Conservation (phyloP, 2,329 filamentous ascomycete genomes). For the Epichloe bromicola region DNA sequence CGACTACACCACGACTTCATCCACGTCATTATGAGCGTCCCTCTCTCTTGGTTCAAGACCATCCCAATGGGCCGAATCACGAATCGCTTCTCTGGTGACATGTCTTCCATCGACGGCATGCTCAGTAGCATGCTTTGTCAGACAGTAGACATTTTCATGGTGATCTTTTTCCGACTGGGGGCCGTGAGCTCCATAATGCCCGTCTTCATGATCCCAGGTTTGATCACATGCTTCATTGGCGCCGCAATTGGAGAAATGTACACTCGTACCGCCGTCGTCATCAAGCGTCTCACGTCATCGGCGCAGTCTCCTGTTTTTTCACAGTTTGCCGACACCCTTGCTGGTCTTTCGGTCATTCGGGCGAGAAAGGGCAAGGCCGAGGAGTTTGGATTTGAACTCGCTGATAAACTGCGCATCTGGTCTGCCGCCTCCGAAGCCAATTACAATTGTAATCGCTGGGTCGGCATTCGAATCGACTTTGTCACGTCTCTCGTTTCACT, state of each 20-base stretch:
- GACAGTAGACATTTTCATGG: conserved; percentile 28
- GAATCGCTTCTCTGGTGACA: conserved; percentile 44
- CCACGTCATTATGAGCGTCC: conserved; percentile 36
- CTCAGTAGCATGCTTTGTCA: conserved; percentile 32
- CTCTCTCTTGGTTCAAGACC: conserved; percentile 43
- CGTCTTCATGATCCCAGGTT: conserved; percentile 34
- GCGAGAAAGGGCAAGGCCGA: conserved; percentile 34
- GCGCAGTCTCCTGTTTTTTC: conserved; percentile 44
- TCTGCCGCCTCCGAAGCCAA: conserved; percentile 34
- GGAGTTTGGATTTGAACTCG: conserved; percentile 35
- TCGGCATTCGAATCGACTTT: conserved; percentile 40
- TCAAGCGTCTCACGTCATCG: conserved; percentile 32
- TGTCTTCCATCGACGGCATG: conserved; percentile 38
- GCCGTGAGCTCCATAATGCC: conserved; percentile 39
- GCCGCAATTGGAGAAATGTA: conserved; percentile 36
- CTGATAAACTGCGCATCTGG: conserved; percentile 34
- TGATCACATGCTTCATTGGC: conserved; percentile 31
- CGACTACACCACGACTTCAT: conserved; percentile 40
- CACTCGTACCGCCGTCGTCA: conserved; percentile 33
- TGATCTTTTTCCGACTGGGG: conserved; percentile 32
- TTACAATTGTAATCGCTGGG: conserved; percentile 46
- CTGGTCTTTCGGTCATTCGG: conserved; percentile 38
- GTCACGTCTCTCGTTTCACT: conserved; percentile 39
- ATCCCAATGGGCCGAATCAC: conserved; percentile 39
- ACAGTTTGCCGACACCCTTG: conserved; percentile 40